These are phyloP conservation scores for Xylariaceae sp. DNA, from an alignment of 2,329 filamentous ascomycete genomes.

Conservation along the genomic window DNA sequence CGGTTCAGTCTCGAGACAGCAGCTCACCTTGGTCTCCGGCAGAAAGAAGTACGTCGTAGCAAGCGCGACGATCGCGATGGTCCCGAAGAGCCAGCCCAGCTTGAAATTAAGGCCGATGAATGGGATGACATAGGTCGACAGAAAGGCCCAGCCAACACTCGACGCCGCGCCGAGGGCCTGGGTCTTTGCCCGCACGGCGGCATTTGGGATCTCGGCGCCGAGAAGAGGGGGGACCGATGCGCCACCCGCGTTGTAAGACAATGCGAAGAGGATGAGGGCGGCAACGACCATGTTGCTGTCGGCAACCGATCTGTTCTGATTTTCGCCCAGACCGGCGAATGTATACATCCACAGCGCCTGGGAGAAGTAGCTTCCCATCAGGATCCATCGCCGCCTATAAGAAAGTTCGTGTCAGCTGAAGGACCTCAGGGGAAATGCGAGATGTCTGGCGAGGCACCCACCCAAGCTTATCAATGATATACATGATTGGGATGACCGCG, in stretches of 20 bases:
- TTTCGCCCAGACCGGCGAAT: background rate
- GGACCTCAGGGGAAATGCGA: background rate
- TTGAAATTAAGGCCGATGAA: background rate
- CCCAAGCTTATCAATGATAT: slow-evolving; percentile 1
- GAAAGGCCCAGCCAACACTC: slow-evolving; percentile 1
- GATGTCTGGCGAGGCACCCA: background rate
- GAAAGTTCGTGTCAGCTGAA: background rate
- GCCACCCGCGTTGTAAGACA: background rate
- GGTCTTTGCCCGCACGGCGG: background rate
- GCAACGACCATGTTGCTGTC: background rate
- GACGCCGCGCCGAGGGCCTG: background rate
- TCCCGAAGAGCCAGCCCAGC: background rate
- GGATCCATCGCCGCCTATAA: background rate
- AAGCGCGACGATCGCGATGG: background rate
- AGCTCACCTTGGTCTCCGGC: slow-evolving; percentile 2
- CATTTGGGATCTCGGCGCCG: background rate
- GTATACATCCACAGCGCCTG: background rate
- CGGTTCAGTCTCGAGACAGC: background rate
- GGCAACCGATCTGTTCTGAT: background rate
- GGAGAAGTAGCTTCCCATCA: background rate
- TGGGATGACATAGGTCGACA: slow-evolving; percentile 1
- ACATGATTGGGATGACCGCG: background rate
- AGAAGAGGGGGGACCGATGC: background rate
- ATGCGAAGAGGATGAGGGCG: background rate
- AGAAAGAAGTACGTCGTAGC: background rate